phyloP scores from a whole-genome alignment of 164 flowering plant genomes.

The Tinospora cordifolia region DNA sequence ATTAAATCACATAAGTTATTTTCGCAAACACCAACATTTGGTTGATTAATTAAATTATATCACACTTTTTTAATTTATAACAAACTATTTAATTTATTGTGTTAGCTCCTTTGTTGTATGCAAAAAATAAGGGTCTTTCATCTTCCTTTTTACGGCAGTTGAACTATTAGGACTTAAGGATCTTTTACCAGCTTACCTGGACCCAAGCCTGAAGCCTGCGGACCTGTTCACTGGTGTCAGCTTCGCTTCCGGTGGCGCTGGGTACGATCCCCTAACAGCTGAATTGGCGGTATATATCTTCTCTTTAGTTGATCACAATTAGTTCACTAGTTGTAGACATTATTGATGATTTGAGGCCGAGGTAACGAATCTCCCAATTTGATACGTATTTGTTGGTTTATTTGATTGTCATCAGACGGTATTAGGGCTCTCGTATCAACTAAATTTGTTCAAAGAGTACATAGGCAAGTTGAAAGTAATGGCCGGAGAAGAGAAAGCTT shows the following conservation, averaged over 20 bases:
- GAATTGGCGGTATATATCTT: background rate
- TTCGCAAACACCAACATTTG: too few species aligned
- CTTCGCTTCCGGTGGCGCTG: slow-evolving; percentile 76
- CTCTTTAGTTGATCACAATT: background rate
- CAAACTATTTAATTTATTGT: too few species aligned
- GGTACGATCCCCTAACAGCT: slow-evolving; percentile 42
- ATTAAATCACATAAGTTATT: too few species aligned
- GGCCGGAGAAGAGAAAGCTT: slow-evolving; percentile 47
- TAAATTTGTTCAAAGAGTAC: slow-evolving; percentile 54
- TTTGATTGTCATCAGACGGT: slow-evolving; percentile 32
- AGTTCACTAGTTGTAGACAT: too few species aligned
- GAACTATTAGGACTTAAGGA: slow-evolving; percentile 44
- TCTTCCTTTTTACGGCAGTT: too few species aligned
- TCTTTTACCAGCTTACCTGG: slow-evolving; percentile 58
- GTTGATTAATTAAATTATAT: too few species aligned
- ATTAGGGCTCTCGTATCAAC: slow-evolving; percentile 37
- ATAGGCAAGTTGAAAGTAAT: slow-evolving; percentile 30
- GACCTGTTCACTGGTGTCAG: slow-evolving; percentile 70
- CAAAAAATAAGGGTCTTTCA: too few species aligned
- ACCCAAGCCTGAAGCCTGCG: slow-evolving; percentile 36
- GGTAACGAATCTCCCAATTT: too few species aligned
- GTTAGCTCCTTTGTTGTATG: too few species aligned
- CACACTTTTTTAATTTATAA: too few species aligned
- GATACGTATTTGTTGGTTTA: background rate
- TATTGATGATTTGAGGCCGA: too few species aligned